Evolutionary conservation across 257 asterid species (phyloP).

Genomic region (Galeopsis tetrahit): DNA sequence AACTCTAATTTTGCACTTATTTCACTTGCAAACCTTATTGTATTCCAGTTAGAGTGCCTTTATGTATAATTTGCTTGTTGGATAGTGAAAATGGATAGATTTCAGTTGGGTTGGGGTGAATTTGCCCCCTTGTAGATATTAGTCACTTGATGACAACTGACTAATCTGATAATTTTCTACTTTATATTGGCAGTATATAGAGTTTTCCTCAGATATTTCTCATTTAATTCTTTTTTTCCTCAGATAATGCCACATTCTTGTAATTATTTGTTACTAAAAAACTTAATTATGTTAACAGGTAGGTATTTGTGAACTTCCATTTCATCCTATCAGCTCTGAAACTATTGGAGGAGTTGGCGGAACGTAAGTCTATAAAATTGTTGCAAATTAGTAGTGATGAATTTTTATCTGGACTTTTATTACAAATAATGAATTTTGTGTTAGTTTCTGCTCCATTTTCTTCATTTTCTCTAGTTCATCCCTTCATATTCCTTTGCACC

Average conservation of each 20-base stretch:
- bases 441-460: conserved; percentile 11
- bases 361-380: conserved; percentile 65
- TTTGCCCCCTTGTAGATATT: background rate
- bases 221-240: background rate
- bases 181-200: conserved; percentile 7
- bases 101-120: background rate
- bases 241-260: background rate
- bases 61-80: conserved; percentile 15
- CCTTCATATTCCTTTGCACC: background rate
- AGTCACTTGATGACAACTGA: background rate
- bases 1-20: background rate
- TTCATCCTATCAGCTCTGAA: conserved; percentile 97
- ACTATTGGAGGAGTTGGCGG: conserved; percentile 95
- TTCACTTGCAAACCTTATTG: background rate
- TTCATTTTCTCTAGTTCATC: background rate
- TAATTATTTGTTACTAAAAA: conserved; percentile 16
- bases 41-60: conserved; percentile 7
- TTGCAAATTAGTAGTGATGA: conserved; percentile 16
- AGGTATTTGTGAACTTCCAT: conserved; percentile 98
- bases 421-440: conserved; percentile 6
- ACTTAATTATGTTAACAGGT: conserved; percentile 53
- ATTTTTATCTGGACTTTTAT: conserved; percentile 21
- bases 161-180: background rate
- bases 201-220: background rate
- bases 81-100: background rate